A percentile compares a stretch with the other conserved stretches of the same genome.
These are phyloP conservation scores for Falciphora oryzae DNA, from an alignment of 2,329 filamentous ascomycete genomes.

Conservation along the genomic window DNA sequence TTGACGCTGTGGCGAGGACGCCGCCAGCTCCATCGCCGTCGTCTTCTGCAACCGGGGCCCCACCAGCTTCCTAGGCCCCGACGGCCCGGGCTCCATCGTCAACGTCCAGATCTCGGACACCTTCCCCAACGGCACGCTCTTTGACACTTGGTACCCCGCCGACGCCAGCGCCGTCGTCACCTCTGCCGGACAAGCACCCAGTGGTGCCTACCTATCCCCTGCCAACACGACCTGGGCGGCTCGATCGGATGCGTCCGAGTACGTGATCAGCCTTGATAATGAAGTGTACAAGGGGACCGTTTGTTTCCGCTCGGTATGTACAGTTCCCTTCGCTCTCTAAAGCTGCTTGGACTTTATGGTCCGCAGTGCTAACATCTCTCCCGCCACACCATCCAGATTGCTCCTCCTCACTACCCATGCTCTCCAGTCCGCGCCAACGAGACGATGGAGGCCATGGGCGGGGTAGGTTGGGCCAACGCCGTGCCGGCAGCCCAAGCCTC, in stretches of 20 bases:
- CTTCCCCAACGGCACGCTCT: constrained; percentile 13
- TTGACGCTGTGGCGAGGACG: constrained; percentile 13
- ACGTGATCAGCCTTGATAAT: too few relatives aligned
- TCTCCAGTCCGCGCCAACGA: constrained; percentile 13
- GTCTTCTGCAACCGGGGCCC: constrained; percentile 16
- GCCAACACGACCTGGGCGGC: too few relatives aligned
- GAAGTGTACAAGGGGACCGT: too few relatives aligned
- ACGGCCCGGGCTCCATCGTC: neutral
- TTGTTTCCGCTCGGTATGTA: too few relatives aligned
- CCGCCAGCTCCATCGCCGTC: constrained; percentile 10
- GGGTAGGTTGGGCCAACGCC: constrained; percentile 27
- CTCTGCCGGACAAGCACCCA: neutral
- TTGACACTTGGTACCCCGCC: constrained; percentile 6
- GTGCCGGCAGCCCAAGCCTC: constrained; percentile 24
- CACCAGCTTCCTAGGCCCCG: constrained; percentile 11
- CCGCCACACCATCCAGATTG: too few relatives aligned
- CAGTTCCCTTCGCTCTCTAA: too few relatives aligned
- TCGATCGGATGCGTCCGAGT: too few relatives aligned
- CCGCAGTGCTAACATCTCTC: too few relatives aligned
- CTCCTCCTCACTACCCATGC: too few relatives aligned
- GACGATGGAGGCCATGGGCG: constrained; percentile 38
- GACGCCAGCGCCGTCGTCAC: constrained; percentile 2
- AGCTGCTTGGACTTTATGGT: too few relatives aligned
- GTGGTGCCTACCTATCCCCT: constrained; percentile 24
- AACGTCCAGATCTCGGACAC: constrained; percentile 8